Evolutionary conservation across 305 asterid species (phyloP).

Genomic region (Petunia hybrid): DNA sequence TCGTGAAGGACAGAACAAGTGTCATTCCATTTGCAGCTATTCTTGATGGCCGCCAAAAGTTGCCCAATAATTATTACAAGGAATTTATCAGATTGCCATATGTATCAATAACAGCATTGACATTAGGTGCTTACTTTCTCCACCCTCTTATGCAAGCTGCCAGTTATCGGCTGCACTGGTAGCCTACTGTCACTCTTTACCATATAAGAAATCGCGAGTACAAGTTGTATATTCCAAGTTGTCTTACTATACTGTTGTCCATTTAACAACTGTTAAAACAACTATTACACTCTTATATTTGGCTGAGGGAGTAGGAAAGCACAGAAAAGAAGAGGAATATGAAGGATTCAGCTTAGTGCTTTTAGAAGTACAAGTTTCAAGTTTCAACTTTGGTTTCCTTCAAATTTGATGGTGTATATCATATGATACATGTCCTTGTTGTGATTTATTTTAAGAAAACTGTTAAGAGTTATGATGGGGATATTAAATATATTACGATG

Average conservation of each 20-base stretch:
- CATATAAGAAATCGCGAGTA: background rate
- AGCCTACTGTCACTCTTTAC: constrained; percentile 24
- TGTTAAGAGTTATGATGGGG: background rate
- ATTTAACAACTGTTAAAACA: background rate
- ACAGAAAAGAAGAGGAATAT: background rate
- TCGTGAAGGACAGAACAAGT: constrained; percentile 79
- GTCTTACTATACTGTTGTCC: background rate
- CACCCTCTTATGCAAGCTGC: constrained; percentile 96
- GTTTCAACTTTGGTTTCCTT: background rate
- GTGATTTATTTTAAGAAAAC: background rate
- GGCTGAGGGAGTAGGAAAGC: background rate
- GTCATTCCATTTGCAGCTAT: constrained; percentile 88
- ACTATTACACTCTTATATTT: background rate
- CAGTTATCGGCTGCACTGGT: constrained; percentile 92
- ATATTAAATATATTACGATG: background rate
- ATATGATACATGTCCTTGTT: background rate
- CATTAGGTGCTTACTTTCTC: constrained; percentile 82
- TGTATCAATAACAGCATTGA: constrained; percentile 66
- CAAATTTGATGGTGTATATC: background rate
- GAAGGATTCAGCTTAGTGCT: background rate
- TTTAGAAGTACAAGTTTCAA: background rate
- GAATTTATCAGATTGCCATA: constrained; percentile 89
- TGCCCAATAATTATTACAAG: constrained; percentile 77
- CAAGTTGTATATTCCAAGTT: constrained; percentile 11
- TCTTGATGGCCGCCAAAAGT: constrained; percentile 96